Evolutionary conservation across 441 rosid genomes (phyloP), one percentile per base, ranked within the genome.

Genomic region (Cnidoscolus chayamansa): DNA sequence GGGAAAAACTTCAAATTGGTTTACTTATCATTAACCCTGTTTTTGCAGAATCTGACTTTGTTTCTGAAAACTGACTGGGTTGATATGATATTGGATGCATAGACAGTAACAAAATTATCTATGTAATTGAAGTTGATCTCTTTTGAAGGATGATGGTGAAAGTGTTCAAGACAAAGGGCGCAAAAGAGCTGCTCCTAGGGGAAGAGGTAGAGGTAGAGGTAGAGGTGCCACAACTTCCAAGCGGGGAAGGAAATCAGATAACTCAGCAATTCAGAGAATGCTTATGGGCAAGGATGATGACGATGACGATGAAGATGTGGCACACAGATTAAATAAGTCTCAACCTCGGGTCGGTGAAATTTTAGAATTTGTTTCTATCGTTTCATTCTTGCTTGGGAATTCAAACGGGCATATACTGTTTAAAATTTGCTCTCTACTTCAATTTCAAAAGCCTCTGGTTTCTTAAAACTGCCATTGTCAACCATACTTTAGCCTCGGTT

Each of bases 171-270:
- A 85, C 49, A 85, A 82, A 80, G 90, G 97, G 31, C 82, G 86
- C 51, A 94, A 94, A 88, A 86, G 99, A 82, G 91, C 92, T 62
- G 85, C 88, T 65, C 81, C 85, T 57, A 86, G 87, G 79, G 92
- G 92, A 71, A 86, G 88, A 81, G 92, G 89, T 70, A 87, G 88
- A 80, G 91, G 89, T 45, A 86, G 88, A 81, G 92, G 89, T 70
- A 87, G 88, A 80, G 91, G 89, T 45, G 79, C 87, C 1, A 74
- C 86, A 76, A 60, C 88, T 65, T 83, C 98, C 74, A 92, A 94
- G 80, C 89, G 96, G 55, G 96, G 99, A 69, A 83, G 83, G 77
- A 89, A 84, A 78, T 75, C 86, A 31, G 92, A 86, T 66, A 88
- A 82, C 82, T 84, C 97, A 57, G 81, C 86, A 51, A 71, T 86